Base-by-base conservation (phyloP, 164 flowering plant species). In the Macadamia tetraphylla region DNA sequence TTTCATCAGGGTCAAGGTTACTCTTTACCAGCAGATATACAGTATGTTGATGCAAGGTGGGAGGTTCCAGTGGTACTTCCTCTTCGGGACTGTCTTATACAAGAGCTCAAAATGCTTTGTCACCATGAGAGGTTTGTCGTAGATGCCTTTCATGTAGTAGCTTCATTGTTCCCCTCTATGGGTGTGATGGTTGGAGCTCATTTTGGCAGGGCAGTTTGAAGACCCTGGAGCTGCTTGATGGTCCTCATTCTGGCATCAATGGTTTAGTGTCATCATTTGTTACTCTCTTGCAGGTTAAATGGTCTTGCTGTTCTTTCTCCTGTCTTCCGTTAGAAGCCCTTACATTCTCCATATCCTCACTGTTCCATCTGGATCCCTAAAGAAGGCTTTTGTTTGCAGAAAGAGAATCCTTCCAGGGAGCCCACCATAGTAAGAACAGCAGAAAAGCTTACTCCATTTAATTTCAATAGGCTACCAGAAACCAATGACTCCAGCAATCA, bases 31-130 rank as follows among this genome's bases (percentile, higher is more conserved):
- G 99, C 97, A 70, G 93, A 91, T 81, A 85, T 95, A 58, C 99
- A 95, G 67, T 85, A 91, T 80, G 85, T 89, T 81, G 98, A 95
- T 87, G 86, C 98, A 30, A 84, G 99, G 77, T 86, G 96, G 99
- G 82, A 87, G 69, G 67, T 84, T 44, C 99, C 99, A 0, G 83
- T 89, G 35, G 83, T 89, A 76, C 94, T 88, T 77, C 98, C 99
- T 17, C 92, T 95, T 67, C 96, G 90, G 56, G 98, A 92, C 70
- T 95, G 98, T 78, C 85, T 85, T 59, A 65, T 77, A 11, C 86
- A 84, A 64, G 99, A 95, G 83, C 84, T 95, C 65, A 85, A 64
- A 75, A 76, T 75, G 78, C 85, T 95, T 32, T 89, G 99, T 79
- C 76, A 44, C 44, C 80, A 89, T 71, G 93, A 92, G 61, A 80